Evolutionary conservation across 2,329 filamentous ascomycete genomes (phyloP), one percentile per base, ranked within the genome.

Genomic region (Penicillium griseofulvum): DNA sequence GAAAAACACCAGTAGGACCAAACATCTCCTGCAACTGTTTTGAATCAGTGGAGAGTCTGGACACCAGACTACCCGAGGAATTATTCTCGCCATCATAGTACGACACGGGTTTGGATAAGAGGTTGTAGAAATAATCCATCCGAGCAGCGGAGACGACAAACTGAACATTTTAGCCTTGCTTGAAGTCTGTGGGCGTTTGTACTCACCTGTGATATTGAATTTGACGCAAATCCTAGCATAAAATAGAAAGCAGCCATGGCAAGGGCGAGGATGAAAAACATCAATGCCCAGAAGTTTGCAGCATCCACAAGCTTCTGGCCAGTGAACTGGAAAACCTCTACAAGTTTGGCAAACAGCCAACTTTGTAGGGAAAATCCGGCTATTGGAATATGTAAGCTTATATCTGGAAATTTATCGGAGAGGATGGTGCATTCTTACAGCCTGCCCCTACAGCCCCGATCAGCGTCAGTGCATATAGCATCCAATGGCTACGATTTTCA

Each of bases 231-330:
- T 1, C 80, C 80, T 4, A 82, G 65, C n/a, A 63, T 57, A 26
- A 74, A 76, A 58, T 80, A 83, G 33, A 71, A 75, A 4, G 74
- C 39, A 0, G 74, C 67, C 31, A 80, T 77, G 1, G 69, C 77
- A 9, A 83, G 59, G 0, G 81, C 80, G 6, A 83, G 74, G 8
- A 83, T 66, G 63, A 83, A 81, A 64, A 83, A 82, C 79, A 83
- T 83, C 12, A 83, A 71, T 0, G 79, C 73, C 67, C 76, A 83
- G 63, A 83, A 82, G 59, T 83, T 74, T 10, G 75, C 78, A 49
- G 74, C 67, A 2, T 73, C 56, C 19, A 73, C 67, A 4, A 76
- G 74, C 57, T 71, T 66, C 9, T 66, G 49, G 0, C 75, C 71
- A 14, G 67, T 71, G 34, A 76, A 69, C 37, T 74, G 73, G 56